Evolutionary conservation across 306 rosid genomes (phyloP).

Genomic region (Vigna reflexopilosa): DNA sequence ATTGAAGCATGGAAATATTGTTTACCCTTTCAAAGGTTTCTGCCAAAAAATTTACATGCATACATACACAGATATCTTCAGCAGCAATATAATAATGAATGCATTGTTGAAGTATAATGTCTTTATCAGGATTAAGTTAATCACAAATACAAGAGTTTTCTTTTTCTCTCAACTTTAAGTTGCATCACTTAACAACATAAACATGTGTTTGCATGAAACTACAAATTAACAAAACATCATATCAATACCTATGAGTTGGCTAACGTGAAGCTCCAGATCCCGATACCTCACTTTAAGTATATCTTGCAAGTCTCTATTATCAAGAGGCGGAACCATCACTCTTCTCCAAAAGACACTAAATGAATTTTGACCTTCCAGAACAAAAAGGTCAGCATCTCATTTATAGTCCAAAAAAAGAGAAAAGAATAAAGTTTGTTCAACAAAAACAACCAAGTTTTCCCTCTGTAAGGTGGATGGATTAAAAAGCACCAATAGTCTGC

Average conservation of each 20-base stretch:
- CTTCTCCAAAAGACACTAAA: slow-evolving; percentile 78
- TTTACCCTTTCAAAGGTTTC: slow-evolving; percentile 79
- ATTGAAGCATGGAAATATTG: slow-evolving; percentile 49
- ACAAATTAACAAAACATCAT: background rate
- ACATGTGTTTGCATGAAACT: background rate
- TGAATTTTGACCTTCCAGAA: slow-evolving; percentile 66
- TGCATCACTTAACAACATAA: background rate
- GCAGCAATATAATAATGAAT: slow-evolving; percentile 11
- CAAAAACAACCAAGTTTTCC: background rate
- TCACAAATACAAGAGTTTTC: no score
- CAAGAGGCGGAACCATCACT: slow-evolving; percentile 71
- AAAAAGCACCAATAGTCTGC: background rate
- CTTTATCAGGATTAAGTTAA: no score
- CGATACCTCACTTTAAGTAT: slow-evolving; percentile 71
- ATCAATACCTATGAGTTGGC: slow-evolving; percentile 66
- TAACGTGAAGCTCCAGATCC: slow-evolving; percentile 58
- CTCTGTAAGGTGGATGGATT: background rate
- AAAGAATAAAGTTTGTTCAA: background rate
- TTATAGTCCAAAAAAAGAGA: background rate
- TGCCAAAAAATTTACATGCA: slow-evolving; percentile 41
- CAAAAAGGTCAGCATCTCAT: slow-evolving; percentile 19
- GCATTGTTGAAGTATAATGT: background rate
- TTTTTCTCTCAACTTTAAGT: no score
- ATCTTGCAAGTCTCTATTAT: slow-evolving; percentile 62
- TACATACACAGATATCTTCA: background rate